Evolutionary conservation across 2,329 filamentous ascomycete genomes (phyloP), one percentile per base, ranked within the genome.

Genomic region (Albifimbria verrucaria): DNA sequence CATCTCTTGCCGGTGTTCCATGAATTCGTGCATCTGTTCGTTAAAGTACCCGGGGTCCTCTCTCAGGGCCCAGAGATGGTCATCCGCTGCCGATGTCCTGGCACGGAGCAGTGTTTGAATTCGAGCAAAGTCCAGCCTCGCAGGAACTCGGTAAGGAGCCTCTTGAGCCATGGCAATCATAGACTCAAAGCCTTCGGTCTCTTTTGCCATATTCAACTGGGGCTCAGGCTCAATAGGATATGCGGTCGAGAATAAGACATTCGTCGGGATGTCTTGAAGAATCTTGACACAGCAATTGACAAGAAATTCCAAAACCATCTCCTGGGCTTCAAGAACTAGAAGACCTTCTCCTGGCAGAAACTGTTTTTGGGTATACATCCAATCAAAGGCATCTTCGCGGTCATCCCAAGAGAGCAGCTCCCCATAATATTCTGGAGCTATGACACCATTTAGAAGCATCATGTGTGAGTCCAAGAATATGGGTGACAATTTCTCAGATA

Each of bases 31-130:
- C 1, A 82, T 43, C 1, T 65, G 51, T 2, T 78, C 68, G 4
- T 70, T 64, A 56, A 85, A 86, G 64, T 84, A 85, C 1, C 66
- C 66, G 0, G 82, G 82, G 59, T 87, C 83, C 58, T 87, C 82
- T 7, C 82, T 73, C 3, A 87, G 65, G 0, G 72, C 59, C 74
- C 75, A 81, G 0, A 84, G 43, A 57, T 85, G 79, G 62, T 86
- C 81, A 51, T 81, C 74, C 1, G 74, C 73, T 3, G 71, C 70
- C 0, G 68, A 60, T 1, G 59, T 59, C 54, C 69, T 74, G 0
- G 77, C 77, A 2, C 60, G 62, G 1, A 82, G 65, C 4, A 85
- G 58, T 2, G 65, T 61, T 39, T 72, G 66, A 1, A 86, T 65
- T 0, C 72, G 70, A 0, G 48, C 56, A 1, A 84, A 63, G 55